These are phyloP conservation scores for Pleodorina starrii DNA, from an alignment of 139 green algal genomes.

Conservation along the genomic window DNA sequence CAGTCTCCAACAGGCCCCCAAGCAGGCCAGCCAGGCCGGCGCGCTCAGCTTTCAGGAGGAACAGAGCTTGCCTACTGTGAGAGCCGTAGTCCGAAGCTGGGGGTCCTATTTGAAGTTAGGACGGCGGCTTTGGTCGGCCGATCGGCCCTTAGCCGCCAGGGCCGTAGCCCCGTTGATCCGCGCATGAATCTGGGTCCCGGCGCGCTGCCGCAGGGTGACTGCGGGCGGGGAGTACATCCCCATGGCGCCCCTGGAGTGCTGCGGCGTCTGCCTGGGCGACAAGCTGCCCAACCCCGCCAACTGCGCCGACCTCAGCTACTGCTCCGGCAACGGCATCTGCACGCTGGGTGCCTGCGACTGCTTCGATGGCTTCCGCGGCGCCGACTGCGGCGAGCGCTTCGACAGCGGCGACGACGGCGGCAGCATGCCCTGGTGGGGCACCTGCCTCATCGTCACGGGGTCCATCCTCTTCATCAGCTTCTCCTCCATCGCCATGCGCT, in stretches of 20 bases:
- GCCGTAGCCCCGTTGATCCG: too few species aligned
- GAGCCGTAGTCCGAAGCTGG: too few species aligned
- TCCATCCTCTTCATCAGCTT: constrained; percentile 10
- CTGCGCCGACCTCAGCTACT: constrained; percentile 75
- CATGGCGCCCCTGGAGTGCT: constrained; percentile 79
- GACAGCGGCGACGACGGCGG: background rate
- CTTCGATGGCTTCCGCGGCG: constrained; percentile 65
- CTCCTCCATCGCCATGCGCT: constrained; percentile 36
- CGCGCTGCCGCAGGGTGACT: constrained; percentile 51
- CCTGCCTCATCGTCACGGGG: constrained; percentile 69
- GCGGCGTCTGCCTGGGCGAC: constrained; percentile 74
- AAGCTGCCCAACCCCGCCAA: constrained; percentile 59
- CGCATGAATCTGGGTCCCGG: too few species aligned
- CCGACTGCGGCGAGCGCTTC: constrained; percentile 1
- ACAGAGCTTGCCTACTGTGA: too few species aligned
- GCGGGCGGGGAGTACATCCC: constrained; percentile 71
- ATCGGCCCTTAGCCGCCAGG: too few species aligned
- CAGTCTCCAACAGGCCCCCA: too few species aligned
- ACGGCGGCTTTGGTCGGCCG: too few species aligned
- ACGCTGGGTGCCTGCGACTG: constrained; percentile 77
- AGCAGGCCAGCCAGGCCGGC: too few species aligned
- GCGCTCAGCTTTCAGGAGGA: too few species aligned
- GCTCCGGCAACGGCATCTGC: constrained; percentile 72
- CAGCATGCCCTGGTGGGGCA: constrained; percentile 59
- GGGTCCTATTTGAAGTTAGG: too few species aligned